A percentile compares a stretch with the other conserved stretches of the same genome.
Conservation (phyloP, 2,329 filamentous ascomycete species). For the Exophiala alcalophila region DNA sequence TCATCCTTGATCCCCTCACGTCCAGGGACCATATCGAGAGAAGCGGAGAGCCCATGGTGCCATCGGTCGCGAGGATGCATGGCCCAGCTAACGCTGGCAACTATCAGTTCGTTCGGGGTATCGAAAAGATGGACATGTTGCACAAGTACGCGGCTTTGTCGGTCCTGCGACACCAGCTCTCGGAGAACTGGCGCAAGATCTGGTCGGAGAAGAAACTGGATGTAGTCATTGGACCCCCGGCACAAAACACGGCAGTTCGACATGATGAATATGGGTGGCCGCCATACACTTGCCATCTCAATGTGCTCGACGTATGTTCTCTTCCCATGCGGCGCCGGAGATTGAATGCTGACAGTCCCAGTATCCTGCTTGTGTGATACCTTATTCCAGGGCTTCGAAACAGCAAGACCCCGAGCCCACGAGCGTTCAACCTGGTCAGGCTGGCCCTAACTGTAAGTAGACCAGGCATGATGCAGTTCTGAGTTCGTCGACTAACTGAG, state of each 20-base stretch:
- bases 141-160: constrained; percentile 46
- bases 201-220: constrained; percentile 49
- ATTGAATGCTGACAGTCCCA: constrained; percentile 8
- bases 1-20: constrained; percentile 27
- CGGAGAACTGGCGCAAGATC: constrained; percentile 42
- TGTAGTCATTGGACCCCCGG: constrained; percentile 49
- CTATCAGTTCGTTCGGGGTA: constrained; percentile 29
- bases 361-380: constrained; percentile 26
- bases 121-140: constrained; percentile 37
- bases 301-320: constrained; percentile 50
- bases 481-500: constrained; percentile 4
- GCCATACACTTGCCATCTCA: constrained; percentile 51
- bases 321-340: background rate
- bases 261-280: constrained; percentile 44
- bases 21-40: constrained; percentile 23
- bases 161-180: constrained; percentile 36
- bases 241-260: constrained; percentile 50
- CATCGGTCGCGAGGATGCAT: constrained; percentile 17
- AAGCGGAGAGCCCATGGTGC: constrained; percentile 32
- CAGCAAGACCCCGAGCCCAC: constrained; percentile 16
- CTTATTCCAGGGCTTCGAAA: constrained; percentile 23
- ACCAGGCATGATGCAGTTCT: background rate
- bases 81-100: constrained; percentile 12
- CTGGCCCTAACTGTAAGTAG: constrained; percentile 29
- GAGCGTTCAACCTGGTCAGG: constrained; percentile 16